Percentiles rank a stretch among this genome's conserved stretches.
Evolutionary conservation across 2,329 filamentous ascomycete species (phyloP).

Genomic region (Talaromyces piceae): DNA sequence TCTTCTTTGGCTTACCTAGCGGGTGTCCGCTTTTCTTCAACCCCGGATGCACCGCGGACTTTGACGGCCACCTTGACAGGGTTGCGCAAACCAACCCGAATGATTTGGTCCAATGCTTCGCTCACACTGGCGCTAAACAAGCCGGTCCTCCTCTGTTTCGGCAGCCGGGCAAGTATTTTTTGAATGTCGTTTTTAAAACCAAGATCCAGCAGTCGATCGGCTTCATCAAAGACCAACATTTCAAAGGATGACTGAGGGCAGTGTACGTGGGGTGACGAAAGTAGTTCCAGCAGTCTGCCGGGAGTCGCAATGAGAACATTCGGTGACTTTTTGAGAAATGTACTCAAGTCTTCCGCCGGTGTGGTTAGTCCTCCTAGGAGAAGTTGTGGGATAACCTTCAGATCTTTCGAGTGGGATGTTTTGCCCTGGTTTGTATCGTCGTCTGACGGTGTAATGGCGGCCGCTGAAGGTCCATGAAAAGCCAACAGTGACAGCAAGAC

Average conservation of each 20-base stretch:
- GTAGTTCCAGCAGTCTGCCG: constrained; percentile 77
- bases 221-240: constrained; percentile 86
- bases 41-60: constrained; percentile 68
- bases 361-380: constrained; percentile 79
- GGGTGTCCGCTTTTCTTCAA: constrained; percentile 79
- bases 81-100: constrained; percentile 84
- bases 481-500: constrained; percentile 69
- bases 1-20: constrained; percentile 47
- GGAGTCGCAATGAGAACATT: constrained; percentile 89
- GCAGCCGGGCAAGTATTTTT: constrained; percentile 72
- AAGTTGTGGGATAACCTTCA: constrained; percentile 71
- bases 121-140: constrained; percentile 94
- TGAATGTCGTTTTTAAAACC: constrained; percentile 90
- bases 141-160: constrained; percentile 88
- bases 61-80: constrained; percentile 92
- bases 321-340: constrained; percentile 74
- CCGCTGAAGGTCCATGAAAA: constrained; percentile 73
- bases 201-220: constrained; percentile 82
- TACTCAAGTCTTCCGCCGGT: constrained; percentile 75
- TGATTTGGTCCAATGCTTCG: constrained; percentile 87
- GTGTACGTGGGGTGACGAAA: constrained; percentile 80
- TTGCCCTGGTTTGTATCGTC: constrained; percentile 31
- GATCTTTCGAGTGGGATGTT: constrained; percentile 38
- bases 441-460: constrained; percentile 35
- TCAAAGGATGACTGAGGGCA: constrained; percentile 86